Conservation (phyloP, 331 rosid genomes). For the Rhamnella rubrinervis region DNA sequence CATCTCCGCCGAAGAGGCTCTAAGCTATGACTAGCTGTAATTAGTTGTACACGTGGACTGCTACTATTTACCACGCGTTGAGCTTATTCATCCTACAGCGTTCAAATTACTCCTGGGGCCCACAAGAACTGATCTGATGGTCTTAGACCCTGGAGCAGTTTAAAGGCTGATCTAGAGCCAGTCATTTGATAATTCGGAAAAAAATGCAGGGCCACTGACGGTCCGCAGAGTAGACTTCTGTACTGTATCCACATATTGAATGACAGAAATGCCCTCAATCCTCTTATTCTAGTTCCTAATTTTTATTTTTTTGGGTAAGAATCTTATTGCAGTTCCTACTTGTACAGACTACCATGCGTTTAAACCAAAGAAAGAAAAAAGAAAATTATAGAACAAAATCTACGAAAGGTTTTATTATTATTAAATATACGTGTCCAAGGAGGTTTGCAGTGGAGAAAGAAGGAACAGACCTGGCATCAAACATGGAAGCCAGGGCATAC, state of each 20-base stretch:
- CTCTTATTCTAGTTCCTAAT: too few species aligned
- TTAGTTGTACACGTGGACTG: background rate
- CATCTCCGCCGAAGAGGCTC: too few species aligned
- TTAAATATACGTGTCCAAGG: constrained; percentile 17
- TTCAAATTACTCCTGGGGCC: background rate
- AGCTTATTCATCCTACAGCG: background rate
- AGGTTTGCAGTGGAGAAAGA: constrained; percentile 3
- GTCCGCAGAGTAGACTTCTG: too few species aligned
- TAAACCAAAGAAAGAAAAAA: background rate
- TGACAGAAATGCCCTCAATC: too few species aligned
- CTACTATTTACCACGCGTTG: background rate
- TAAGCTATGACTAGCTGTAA: background rate
- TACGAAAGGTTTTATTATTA: background rate
- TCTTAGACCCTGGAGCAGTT: background rate
- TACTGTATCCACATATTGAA: too few species aligned
- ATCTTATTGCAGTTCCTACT: too few species aligned
- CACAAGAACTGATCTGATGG: background rate
- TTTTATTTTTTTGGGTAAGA: too few species aligned
- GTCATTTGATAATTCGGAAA: too few species aligned
- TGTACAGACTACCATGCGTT: too few species aligned
- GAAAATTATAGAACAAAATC: background rate
- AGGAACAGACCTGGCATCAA: constrained; percentile 30
- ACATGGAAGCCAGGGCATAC: constrained; percentile 35
- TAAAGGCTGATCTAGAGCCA: too few species aligned
- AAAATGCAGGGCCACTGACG: too few species aligned